Evolutionary conservation across 2,329 filamentous ascomycete species (phyloP).

Genomic region (Westerdykella ornata): DNA sequence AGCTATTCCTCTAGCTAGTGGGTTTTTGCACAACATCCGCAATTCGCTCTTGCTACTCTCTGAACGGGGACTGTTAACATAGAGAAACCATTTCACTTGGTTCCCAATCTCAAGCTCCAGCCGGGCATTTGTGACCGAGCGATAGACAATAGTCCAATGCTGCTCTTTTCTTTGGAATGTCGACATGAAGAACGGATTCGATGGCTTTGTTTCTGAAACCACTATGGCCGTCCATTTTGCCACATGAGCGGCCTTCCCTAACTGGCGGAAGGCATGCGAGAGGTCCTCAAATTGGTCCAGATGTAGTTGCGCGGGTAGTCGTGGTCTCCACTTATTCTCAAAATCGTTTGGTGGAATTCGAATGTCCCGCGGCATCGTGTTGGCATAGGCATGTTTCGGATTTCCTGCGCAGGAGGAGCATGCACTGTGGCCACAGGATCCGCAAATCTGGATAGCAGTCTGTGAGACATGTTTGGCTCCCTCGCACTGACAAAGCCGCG

Average conservation of each 20-base stretch:
- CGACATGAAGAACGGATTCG: constrained; percentile 11
- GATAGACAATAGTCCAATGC: constrained; percentile 41
- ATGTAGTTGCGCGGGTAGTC: constrained; percentile 18
- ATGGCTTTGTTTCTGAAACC: too few species aligned
- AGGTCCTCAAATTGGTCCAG: constrained; percentile 1
- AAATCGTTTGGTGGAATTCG: constrained; percentile 43
- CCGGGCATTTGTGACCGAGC: constrained; percentile 31
- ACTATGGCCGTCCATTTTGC: too few species aligned
- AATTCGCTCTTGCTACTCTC: constrained; percentile 37
- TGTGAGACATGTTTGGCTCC: constrained; percentile 37
- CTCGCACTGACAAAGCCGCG: constrained; percentile 54
- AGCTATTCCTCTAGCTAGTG: constrained; percentile 17
- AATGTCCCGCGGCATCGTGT: constrained; percentile 1
- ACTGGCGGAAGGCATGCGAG: background rate
- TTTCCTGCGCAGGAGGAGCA: constrained; percentile 51
- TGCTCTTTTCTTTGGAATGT: constrained; percentile 21
- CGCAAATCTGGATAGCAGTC: constrained; percentile 44
- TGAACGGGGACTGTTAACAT: constrained; percentile 37
- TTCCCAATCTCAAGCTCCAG: constrained; percentile 40
- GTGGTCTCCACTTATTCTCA: constrained; percentile 34
- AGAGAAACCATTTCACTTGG: constrained; percentile 41
- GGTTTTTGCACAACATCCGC: constrained; percentile 36
- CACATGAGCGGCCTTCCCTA: background rate
- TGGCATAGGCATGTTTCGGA: constrained; percentile 44
- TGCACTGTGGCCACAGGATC: constrained; percentile 49